A percentile compares a stretch with the other conserved stretches of the same genome.
These are phyloP conservation scores for Daedaleopsis sinensis DNA, from an alignment of 768 basidiomycete species.

Conservation along the genomic window DNA sequence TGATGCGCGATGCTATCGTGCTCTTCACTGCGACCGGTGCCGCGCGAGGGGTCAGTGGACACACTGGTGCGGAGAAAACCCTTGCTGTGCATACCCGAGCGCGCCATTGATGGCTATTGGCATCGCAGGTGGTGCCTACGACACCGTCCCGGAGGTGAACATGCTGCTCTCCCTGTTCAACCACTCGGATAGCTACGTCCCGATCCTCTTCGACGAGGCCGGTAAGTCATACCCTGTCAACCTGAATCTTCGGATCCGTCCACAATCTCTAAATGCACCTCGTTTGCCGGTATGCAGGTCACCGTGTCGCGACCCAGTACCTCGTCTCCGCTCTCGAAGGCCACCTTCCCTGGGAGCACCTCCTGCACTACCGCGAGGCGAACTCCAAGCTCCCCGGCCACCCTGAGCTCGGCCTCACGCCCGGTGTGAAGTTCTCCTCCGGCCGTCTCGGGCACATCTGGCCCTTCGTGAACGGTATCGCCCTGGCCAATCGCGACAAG, in stretches of 20 bases:
- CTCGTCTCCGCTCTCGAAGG: constrained; percentile 80
- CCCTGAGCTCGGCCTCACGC: constrained; percentile 86
- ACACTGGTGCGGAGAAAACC: constrained; percentile 56
- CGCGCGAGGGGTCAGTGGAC: constrained; percentile 85
- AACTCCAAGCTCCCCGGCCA: constrained; percentile 88
- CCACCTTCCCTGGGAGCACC: constrained; percentile 68
- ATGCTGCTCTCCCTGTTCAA: constrained; percentile 78
- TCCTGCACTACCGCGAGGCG: constrained; percentile 85
- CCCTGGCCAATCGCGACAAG: constrained; percentile 77
- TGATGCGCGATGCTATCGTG: constrained; percentile 84
- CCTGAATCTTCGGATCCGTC: background rate
- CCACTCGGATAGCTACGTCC: constrained; percentile 60
- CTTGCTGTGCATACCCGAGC: background rate
- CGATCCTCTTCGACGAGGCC: constrained; percentile 80
- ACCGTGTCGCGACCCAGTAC: constrained; percentile 91
- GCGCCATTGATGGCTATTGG: background rate
- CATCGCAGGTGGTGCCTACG: constrained; percentile 45
- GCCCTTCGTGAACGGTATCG: constrained; percentile 85
- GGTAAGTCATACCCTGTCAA: constrained; percentile 45
- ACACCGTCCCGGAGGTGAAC: constrained; percentile 84
- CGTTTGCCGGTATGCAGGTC: constrained; percentile 49
- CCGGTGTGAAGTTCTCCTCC: constrained; percentile 92
- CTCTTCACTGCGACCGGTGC: constrained; percentile 86
- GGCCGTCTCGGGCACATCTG: constrained; percentile 93
- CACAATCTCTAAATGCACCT: background rate